phyloP scores from a whole-genome alignment of 177 flowering plant species.

The Vitis hybrid region DNA sequence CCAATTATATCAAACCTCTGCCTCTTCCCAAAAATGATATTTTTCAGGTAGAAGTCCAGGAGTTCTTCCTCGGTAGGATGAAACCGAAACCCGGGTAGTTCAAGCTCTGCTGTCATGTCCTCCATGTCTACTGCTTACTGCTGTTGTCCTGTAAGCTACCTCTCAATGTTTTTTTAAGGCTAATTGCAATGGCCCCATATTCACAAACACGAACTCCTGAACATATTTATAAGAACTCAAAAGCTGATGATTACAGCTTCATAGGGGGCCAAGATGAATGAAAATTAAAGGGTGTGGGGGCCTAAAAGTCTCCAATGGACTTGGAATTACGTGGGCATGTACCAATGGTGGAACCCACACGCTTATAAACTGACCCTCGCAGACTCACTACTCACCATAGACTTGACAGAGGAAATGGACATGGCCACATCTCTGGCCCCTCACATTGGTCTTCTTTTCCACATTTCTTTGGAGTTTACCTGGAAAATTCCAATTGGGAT shows the following conservation, averaged over 20 bases:
- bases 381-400: not conserved
- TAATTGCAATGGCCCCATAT: too few relatives aligned
- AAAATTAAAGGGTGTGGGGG: not conserved
- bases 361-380: constrained; percentile 11
- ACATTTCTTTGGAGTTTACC: constrained; percentile 10
- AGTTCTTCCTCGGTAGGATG: constrained; percentile 94
- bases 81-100: constrained; percentile 67
- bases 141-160: not conserved
- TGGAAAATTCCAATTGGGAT: constrained; percentile 18
- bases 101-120: constrained; percentile 20
- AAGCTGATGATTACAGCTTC: too few relatives aligned
- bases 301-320: not conserved
- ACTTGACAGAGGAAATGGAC: constrained; percentile 3
- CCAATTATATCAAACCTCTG: constrained; percentile 53
- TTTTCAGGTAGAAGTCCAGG: constrained; percentile 72
- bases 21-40: constrained; percentile 48
- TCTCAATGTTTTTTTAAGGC: too few relatives aligned
- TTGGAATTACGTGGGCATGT: not conserved
- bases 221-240: too few relatives aligned
- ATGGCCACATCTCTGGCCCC: not conserved
- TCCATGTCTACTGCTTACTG: constrained; percentile 8
- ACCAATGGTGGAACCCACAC: constrained; percentile 23
- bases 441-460: not conserved
- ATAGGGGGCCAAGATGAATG: not conserved
- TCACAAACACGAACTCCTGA: too few relatives aligned